These are phyloP conservation scores for Uronychia binucleata DNA, from an alignment of 73 alveolate species.

Conservation along the genomic window DNA sequence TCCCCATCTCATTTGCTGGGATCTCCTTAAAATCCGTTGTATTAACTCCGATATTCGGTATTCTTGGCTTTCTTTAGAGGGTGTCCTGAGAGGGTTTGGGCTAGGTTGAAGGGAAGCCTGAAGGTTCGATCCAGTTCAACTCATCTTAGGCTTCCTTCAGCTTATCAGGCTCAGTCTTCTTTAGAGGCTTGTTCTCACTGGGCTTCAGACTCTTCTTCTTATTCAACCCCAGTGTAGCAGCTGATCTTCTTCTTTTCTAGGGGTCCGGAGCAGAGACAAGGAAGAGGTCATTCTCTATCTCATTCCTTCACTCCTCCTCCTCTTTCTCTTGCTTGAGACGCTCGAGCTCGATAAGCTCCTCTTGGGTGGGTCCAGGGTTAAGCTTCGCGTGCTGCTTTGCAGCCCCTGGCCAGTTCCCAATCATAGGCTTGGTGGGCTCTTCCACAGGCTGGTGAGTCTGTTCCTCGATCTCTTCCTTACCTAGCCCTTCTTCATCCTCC, in stretches of 20 bases:
- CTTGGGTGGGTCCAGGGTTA: background rate
- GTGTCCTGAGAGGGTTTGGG: too few relatives aligned
- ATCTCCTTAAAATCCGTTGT: too few relatives aligned
- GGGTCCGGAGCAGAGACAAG: background rate
- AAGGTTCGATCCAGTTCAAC: too few relatives aligned
- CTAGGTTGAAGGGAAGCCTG: too few relatives aligned
- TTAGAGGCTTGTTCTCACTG: too few relatives aligned
- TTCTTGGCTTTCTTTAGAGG: too few relatives aligned
- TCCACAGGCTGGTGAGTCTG: background rate
- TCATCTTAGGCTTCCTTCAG: too few relatives aligned
- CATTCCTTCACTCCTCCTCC: background rate
- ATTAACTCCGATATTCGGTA: too few relatives aligned
- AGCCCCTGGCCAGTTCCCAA: background rate
- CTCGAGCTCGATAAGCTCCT: background rate
- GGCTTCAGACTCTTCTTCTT: too few relatives aligned
- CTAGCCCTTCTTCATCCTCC: too few relatives aligned
- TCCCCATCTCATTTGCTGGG: too few relatives aligned
- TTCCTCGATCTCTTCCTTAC: background rate
- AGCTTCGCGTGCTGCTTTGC: background rate
- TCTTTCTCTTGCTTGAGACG: background rate
- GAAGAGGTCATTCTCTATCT: background rate
- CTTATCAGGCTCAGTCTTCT: too few relatives aligned
- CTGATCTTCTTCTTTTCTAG: background rate
- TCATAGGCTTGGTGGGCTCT: background rate
- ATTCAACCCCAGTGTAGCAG: background rate